phyloP scores from a whole-genome alignment of 208 protist genomes.

The Balamuthia mandrillaris region DNA sequence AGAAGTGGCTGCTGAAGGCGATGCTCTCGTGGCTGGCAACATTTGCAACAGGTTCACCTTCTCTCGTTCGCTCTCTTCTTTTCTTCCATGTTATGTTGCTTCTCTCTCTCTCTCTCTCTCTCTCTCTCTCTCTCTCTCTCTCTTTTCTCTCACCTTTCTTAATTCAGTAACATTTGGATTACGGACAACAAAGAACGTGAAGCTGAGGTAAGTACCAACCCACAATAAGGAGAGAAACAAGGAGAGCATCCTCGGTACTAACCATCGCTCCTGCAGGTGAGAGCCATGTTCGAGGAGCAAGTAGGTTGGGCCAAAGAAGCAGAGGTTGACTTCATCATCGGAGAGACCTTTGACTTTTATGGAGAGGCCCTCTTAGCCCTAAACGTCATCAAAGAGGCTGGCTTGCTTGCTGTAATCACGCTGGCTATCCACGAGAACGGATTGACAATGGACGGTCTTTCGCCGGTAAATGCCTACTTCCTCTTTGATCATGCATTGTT shows the following conservation, averaged over 20 bases:
- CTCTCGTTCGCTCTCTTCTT: not conserved
- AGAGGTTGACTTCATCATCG: slow-evolving; percentile 25
- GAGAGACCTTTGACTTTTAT: slow-evolving; percentile 32
- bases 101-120: not conserved
- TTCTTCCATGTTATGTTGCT: not conserved
- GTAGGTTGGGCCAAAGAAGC: slow-evolving; percentile 11
- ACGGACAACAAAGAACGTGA: no score
- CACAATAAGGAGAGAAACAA: not conserved
- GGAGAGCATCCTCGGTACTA: not conserved
- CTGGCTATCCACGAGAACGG: slow-evolving; percentile 32
- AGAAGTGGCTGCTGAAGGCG: not conserved
- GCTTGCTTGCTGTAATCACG: not conserved
- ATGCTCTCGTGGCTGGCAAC: not conserved
- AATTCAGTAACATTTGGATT: not conserved
- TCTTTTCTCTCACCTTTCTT: not conserved
- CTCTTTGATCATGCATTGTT: not conserved
- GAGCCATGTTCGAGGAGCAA: slow-evolving; percentile 12
- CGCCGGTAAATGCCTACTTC: not conserved
- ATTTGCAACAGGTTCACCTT: no score
- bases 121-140: not conserved
- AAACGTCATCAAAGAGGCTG: slow-evolving; percentile 15
- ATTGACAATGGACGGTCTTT: not conserved
- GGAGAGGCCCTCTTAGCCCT: slow-evolving; percentile 14
- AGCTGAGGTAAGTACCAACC: not conserved
- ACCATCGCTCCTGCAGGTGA: not conserved